Evolutionary conservation across 2,329 filamentous ascomycete genomes (phyloP).

Genomic region (Fusarium pininemorale): DNA sequence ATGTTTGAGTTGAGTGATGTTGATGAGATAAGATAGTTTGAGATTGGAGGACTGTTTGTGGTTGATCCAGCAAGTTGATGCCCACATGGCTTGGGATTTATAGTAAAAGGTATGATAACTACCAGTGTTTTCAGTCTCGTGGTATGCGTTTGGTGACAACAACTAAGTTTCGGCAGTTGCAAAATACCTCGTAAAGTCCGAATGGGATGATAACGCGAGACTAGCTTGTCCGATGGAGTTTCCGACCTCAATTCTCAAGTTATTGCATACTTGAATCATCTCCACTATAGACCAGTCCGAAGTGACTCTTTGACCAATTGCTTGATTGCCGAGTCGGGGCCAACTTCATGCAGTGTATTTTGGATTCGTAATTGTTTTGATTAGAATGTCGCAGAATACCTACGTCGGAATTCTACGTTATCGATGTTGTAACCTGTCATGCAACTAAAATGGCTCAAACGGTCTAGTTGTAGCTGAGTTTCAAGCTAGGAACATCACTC

Average conservation of each 20-base stretch:
- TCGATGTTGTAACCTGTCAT: no score
- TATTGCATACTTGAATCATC: neutral
- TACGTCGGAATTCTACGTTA: no score
- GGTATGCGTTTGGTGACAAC: neutral
- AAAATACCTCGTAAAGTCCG: no score
- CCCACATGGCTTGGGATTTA: neutral
- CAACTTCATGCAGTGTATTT: rapidly evolving
- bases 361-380: neutral
- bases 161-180: neutral
- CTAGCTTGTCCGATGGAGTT: neutral
- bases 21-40: neutral
- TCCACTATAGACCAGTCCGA: neutral
- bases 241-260: neutral
- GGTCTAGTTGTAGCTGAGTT: no score
- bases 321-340: neutral
- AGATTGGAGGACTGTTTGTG: rapidly evolving
- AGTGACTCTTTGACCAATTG: neutral
- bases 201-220: no score
- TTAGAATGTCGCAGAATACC: no score
- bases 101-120: neutral
- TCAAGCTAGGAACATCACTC: no score
- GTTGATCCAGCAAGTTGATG: neutral
- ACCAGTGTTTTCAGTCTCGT: no score
- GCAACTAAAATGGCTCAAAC: no score
- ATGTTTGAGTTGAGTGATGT: neutral